A percentile compares a stretch with the other conserved stretches of the same genome.
These are phyloP conservation scores for Hibiscus trionum DNA, from an alignment of 345 rosid species.

Conservation along the genomic window DNA sequence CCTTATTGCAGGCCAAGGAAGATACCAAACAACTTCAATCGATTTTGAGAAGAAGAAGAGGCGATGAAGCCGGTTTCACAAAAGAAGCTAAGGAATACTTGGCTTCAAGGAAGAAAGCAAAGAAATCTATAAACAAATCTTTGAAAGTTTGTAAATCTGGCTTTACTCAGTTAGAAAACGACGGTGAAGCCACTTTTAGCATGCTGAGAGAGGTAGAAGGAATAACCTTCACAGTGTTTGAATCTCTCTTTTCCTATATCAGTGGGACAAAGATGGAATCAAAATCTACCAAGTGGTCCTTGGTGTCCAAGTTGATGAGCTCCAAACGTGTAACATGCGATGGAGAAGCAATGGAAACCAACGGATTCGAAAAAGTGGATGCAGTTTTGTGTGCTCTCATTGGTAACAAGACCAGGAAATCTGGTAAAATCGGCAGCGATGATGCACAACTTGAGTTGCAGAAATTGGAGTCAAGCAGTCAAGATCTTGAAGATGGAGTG, in stretches of 20 bases:
- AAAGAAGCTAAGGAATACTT: constrained; percentile 11
- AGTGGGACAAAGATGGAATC: constrained; percentile 14
- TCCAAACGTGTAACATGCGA: constrained; percentile 6
- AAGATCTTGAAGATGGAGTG: constrained; percentile 32
- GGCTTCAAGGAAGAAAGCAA: constrained; percentile 11
- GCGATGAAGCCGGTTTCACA: neutral
- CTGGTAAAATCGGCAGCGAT: neutral
- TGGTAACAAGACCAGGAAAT: constrained; percentile 4
- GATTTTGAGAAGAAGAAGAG: constrained; percentile 17
- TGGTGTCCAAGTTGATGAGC: constrained; percentile 24
- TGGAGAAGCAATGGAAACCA: neutral
- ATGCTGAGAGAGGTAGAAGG: constrained; percentile 15
- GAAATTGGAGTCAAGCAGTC: constrained; percentile 30
- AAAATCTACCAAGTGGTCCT: constrained; percentile 4
- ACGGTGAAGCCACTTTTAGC: neutral
- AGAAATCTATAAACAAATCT: constrained; percentile 12
- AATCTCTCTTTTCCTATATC: constrained; percentile 20
- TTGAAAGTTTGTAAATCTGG: neutral
- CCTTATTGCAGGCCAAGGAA: constrained; percentile 22
- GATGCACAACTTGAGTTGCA: constrained; percentile 21
- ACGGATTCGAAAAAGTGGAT: constrained; percentile 19
- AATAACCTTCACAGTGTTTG: constrained; percentile 6
- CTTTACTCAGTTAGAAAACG: constrained; percentile 1
- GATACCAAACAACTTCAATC: constrained; percentile 19
- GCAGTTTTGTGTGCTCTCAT: constrained; percentile 15